These are phyloP conservation scores for Kazachstania psychrophila DNA, from an alignment of 805 yeast genomes.

Conservation along the genomic window DNA sequence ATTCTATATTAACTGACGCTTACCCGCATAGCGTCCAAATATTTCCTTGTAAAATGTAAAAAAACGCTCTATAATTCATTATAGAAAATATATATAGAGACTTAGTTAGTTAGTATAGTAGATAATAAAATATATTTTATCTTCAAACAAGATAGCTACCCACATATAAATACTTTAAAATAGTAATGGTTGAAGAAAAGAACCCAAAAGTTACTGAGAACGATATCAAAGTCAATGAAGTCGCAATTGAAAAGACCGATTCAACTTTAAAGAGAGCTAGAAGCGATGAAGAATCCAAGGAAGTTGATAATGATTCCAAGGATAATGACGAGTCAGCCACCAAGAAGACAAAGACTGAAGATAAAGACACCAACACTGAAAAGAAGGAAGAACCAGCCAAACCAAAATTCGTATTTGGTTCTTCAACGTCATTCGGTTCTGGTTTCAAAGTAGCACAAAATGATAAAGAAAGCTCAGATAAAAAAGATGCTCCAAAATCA, in stretches of 20 bases:
- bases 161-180: too few species aligned
- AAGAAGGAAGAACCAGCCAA: slow-evolving; percentile 8
- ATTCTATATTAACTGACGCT: too few species aligned
- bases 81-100: too few species aligned
- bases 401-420: slow-evolving; percentile 49
- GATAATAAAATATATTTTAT: too few species aligned
- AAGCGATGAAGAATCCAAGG: slow-evolving; percentile 18
- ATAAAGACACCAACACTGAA: background rate
- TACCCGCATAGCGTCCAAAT: too few species aligned
- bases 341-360: background rate
- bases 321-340: slow-evolving; percentile 3
- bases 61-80: too few species aligned
- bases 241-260: too few species aligned
- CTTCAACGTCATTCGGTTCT: slow-evolving; percentile 41
- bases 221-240: background rate
- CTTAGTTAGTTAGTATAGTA: too few species aligned
- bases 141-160: too few species aligned
- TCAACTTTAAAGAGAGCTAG: slow-evolving; percentile 5
- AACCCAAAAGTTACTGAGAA: too few species aligned
- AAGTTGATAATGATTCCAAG: background rate
- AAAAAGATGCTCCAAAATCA: slow-evolving; percentile 11
- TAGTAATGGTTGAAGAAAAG: too few species aligned
- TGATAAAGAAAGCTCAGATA: slow-evolving; percentile 6
- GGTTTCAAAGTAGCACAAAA: slow-evolving; percentile 25
- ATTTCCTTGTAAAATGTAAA: too few species aligned